A percentile compares a stretch with the other conserved stretches of the same genome.
phyloP scores from a whole-genome alignment of 1,284 basidiomycete species.

The Psilocybe mexicana region DNA sequence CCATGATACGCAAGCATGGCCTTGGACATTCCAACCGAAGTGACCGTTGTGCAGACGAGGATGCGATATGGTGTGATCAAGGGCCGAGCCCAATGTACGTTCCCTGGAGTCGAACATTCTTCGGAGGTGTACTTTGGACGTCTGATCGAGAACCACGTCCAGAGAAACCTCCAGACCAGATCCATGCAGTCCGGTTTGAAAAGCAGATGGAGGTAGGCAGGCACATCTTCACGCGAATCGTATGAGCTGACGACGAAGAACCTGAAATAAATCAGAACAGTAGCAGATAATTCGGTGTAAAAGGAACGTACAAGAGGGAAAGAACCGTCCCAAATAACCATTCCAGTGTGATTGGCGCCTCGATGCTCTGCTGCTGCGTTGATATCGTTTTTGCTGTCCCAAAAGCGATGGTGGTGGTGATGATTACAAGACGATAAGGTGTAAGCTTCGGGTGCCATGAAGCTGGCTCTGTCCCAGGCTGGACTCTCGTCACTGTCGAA shows the following conservation, averaged over 20 bases:
- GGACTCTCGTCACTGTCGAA: too few relatives aligned
- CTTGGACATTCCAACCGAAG: neutral
- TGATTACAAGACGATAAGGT: neutral
- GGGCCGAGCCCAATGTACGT: too few relatives aligned
- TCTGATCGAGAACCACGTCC: neutral
- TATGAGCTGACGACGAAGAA: neutral
- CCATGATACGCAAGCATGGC: neutral
- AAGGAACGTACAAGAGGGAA: neutral
- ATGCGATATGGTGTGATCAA: neutral
- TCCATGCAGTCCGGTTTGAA: slow-evolving; percentile 2
- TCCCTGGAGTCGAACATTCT: neutral
- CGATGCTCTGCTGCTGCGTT: neutral
- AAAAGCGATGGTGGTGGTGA: neutral
- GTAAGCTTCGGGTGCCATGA: slow-evolving; percentile 1
- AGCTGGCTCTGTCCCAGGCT: neutral
- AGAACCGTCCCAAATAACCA: neutral
- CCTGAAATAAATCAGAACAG: neutral
- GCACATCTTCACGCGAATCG: neutral
- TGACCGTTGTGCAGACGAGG: neutral
- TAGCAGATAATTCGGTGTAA: too few relatives aligned
- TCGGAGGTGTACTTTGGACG: neutral
- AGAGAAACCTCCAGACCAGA: neutral
- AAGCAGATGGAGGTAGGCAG: neutral
- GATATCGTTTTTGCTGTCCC: neutral
- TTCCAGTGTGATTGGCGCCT: neutral